These are phyloP conservation scores for Mycena metata DNA, from an alignment of 768 basidiomycete genomes.

Conservation along the genomic window DNA sequence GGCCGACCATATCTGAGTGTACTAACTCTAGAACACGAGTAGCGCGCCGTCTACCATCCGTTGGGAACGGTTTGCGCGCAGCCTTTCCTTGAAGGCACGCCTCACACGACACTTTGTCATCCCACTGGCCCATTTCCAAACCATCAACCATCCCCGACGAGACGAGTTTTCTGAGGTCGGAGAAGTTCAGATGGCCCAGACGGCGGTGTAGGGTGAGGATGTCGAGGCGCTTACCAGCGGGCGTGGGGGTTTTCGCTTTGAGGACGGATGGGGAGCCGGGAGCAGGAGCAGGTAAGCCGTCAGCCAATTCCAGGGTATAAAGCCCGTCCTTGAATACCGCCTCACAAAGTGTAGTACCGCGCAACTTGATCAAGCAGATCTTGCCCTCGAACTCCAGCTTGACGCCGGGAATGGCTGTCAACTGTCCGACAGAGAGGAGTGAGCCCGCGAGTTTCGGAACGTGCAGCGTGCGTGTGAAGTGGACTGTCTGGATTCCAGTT, in stretches of 20 bases:
- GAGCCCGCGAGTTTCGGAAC: background rate
- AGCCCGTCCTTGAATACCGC: constrained; percentile 2
- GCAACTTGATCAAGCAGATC: background rate
- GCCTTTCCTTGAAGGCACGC: background rate
- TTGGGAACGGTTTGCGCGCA: background rate
- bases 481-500: background rate
- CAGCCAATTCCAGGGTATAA: background rate
- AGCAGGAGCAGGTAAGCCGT: background rate
- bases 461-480: background rate
- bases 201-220: background rate
- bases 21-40: constrained; percentile 3
- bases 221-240: constrained; percentile 3
- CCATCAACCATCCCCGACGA: background rate
- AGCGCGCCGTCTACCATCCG: background rate
- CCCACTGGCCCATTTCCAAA: background rate
- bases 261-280: background rate
- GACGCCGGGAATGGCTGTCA: constrained; percentile 4
- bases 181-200: background rate
- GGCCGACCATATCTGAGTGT: background rate
- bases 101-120: background rate
- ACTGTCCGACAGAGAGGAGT: background rate
- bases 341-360: background rate
- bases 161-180: background rate
- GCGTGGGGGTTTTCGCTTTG: background rate
- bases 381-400: background rate